Conservation (phyloP, 257 asterid species). For the Capsicum chinense region DNA sequence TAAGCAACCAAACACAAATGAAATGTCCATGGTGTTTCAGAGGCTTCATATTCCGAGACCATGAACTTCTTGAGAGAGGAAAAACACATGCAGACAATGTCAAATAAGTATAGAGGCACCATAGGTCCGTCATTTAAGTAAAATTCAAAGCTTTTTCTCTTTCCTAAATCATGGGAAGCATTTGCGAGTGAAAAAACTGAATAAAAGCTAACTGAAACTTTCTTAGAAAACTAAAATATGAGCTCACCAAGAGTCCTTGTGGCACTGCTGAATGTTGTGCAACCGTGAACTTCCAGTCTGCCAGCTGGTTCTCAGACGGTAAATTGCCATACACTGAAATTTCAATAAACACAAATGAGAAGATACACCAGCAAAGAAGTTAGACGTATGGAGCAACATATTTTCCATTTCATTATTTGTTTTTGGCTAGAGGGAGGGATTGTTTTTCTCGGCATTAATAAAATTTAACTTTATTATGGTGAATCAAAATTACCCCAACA, state of each 20-base stretch:
- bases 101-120: neutral
- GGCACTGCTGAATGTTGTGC: conserved; percentile 80
- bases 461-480: neutral
- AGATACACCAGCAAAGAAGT: neutral
- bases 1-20: neutral
- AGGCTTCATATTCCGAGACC: neutral
- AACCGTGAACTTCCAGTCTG: conserved; percentile 95
- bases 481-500: neutral
- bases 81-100: neutral
- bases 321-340: conserved; percentile 88
- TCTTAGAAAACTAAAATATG: conserved; percentile 17
- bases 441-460: neutral
- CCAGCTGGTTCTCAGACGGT: conserved; percentile 82
- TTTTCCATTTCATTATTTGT: neutral
- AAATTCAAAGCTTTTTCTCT: neutral
- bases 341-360: neutral
- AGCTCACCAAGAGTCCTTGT: conserved; percentile 53
- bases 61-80: neutral
- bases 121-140: neutral
- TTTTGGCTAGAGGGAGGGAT: neutral
- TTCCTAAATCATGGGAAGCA: conserved; percentile 12
- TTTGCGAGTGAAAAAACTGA: neutral
- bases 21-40: neutral
- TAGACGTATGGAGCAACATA: neutral
- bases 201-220: conserved; percentile 1